These are phyloP conservation scores for Arabis hirsuta DNA, from an alignment of 345 rosid genomes.

Conservation along the genomic window DNA sequence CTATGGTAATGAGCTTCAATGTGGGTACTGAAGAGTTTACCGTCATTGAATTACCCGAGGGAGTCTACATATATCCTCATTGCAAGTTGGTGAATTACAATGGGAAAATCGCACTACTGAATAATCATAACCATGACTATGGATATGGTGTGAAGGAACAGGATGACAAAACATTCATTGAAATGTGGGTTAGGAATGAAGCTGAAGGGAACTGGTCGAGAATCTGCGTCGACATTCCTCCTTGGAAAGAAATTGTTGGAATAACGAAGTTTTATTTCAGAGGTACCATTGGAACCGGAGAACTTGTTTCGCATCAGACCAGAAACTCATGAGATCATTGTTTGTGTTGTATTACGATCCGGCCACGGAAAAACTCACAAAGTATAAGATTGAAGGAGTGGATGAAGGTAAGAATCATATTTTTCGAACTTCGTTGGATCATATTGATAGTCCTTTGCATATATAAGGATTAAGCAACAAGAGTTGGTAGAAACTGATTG, in stretches of 20 bases:
- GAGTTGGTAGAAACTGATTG: background rate
- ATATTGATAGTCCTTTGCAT: background rate
- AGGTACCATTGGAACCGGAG: background rate
- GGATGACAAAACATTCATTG: too few relatives aligned
- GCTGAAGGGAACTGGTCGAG: background rate
- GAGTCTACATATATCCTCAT: too few relatives aligned
- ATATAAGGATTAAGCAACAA: background rate
- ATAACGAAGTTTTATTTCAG: background rate
- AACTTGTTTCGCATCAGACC: background rate
- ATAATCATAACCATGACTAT: too few relatives aligned
- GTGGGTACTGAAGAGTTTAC: background rate
- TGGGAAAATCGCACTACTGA: too few relatives aligned
- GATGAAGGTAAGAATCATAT: too few relatives aligned
- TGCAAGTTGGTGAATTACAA: background rate
- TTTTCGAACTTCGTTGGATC: background rate
- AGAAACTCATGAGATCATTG: too few relatives aligned
- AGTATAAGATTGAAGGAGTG: background rate
- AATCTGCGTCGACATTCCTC: background rate
- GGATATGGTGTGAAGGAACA: too few relatives aligned
- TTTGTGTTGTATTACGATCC: background rate
- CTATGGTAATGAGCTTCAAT: background rate
- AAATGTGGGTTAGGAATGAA: slow-evolving; percentile 2
- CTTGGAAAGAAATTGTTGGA: background rate
- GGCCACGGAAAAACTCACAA: background rate
- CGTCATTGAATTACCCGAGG: background rate